A percentile compares a stretch with the other conserved stretches of the same genome.
These are phyloP conservation scores for Monascus ruber DNA, from an alignment of 2,329 filamentous ascomycete species.

Conservation along the genomic window DNA sequence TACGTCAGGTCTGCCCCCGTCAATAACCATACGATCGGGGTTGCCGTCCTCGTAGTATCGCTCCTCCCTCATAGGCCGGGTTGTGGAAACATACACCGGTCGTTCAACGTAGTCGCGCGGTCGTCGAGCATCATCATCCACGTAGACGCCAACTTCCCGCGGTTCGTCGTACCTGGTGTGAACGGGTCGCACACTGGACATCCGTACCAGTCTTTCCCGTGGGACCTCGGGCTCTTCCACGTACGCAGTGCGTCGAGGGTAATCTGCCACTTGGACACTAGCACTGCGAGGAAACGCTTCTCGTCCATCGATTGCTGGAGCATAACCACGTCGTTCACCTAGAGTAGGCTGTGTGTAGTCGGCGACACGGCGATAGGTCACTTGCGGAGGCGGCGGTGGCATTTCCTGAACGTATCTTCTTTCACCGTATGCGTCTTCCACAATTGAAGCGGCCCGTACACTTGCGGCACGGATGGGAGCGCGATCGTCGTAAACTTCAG, in stretches of 20 bases:
- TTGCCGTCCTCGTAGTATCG: slow-evolving; percentile 26
- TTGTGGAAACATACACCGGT: slow-evolving; percentile 29
- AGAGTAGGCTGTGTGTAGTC: slow-evolving; percentile 23
- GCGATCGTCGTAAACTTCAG: slow-evolving; percentile 25
- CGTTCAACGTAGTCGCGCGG: slow-evolving; percentile 40
- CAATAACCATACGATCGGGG: slow-evolving; percentile 18
- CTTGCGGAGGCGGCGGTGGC: slow-evolving; percentile 33
- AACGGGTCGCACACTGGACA: slow-evolving; percentile 49
- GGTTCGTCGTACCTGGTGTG: slow-evolving; percentile 32
- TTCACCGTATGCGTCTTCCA: slow-evolving; percentile 30
- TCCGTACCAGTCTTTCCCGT: slow-evolving; percentile 44
- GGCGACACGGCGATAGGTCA: slow-evolving; percentile 28
- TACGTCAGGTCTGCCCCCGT: slow-evolving; percentile 18
- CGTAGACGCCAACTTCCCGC: slow-evolving; percentile 31
- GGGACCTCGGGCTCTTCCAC: slow-evolving; percentile 57
- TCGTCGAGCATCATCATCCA: slow-evolving; percentile 26
- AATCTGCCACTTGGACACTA: slow-evolving; percentile 33
- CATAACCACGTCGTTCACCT: slow-evolving; percentile 22
- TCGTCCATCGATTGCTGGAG: slow-evolving; percentile 20
- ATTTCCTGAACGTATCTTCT: slow-evolving; percentile 34
- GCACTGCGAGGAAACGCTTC: slow-evolving; percentile 24
- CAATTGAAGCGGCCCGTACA: slow-evolving; percentile 30
- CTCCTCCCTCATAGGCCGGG: slow-evolving; percentile 22
- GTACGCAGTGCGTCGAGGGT: slow-evolving; percentile 27
- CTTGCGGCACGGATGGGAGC: slow-evolving; percentile 19